Evolutionary conservation across 2,329 filamentous ascomycete genomes (phyloP), one percentile per base, ranked within the genome.

Genomic region (Trichoderma koningiopsis): DNA sequence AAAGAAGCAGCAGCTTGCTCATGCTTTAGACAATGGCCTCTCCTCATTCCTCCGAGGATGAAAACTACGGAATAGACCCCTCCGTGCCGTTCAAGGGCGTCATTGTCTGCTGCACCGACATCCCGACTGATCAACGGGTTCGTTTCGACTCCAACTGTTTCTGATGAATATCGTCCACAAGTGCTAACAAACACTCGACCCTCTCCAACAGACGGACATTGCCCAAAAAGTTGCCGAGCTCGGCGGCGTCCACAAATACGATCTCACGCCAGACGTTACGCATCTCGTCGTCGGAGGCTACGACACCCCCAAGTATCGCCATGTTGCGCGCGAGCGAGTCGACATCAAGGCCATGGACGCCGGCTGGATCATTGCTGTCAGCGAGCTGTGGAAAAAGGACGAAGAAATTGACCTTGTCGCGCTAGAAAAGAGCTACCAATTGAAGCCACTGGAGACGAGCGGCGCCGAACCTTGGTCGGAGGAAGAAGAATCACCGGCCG

Each of bases 261-360:
- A 99, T 79, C 88, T 99, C 56, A 98, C 94, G n/a, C 92, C 92
- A 68, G 93, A 97, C 79, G 93, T 97, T 59, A 98, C 96, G 5
- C 96, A 99, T 82, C 89, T 99, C 58, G 87, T 99, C 72, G 93
- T 97, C 71, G 96, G 94, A 78, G 90, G 92, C 75, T 92, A 93
- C 75, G 88, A 95, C 77, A 98, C 95, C 0, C 89, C 92, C 61
- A 99, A 99, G 80, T 99, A 99, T 81, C 91, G 90, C 79, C 97
- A 97, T 84, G 95, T 98, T 76, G 96, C 95, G 66, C 92, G 91
- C 77, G 92, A 95, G 78, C 88, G 96, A 64, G 89, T 91, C 59
- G 96, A 99, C 76, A 90, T 99, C 76, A 89, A 89, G 77, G 90
- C 94, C 61, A 90, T 99, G 82, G 88, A 88, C 55, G 88, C 91